phyloP scores from a whole-genome alignment of 306 rosid genomes.

The Lagenaria siceraria region DNA sequence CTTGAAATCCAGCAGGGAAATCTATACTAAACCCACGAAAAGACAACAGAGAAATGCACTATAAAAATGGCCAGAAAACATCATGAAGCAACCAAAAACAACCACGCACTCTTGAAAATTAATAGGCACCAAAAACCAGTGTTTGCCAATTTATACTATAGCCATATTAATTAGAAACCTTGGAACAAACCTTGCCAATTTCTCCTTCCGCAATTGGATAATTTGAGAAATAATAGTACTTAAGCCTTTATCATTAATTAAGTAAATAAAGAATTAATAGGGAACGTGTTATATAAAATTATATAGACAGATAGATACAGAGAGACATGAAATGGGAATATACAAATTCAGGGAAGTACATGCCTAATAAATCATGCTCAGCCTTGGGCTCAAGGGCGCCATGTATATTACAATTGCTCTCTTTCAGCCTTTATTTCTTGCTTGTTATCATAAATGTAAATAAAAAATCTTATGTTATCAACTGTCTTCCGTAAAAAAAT shows the following conservation, averaged over 20 bases:
- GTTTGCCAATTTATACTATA: not conserved
- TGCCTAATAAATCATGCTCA: not conserved
- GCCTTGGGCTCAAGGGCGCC: not conserved
- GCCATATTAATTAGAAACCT: not conserved
- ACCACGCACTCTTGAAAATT: not conserved
- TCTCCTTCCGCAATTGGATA: not conserved
- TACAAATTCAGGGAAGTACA: not conserved
- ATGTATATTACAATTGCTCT: not conserved
- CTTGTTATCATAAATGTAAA: not conserved
- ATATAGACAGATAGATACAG: not conserved
- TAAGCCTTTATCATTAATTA: not conserved
- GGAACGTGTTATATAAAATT: not conserved
- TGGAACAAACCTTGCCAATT: not conserved
- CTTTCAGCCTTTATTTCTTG: not conserved
- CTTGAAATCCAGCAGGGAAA: constrained; percentile 68
- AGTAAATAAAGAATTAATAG: not conserved
- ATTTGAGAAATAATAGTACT: not conserved
- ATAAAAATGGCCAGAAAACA: constrained; percentile 14
- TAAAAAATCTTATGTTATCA: not conserved
- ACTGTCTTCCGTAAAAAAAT: not conserved
- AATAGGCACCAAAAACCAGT: not conserved
- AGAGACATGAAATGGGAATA: not conserved
- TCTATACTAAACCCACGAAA: constrained; percentile 71
- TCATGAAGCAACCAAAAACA: not conserved
- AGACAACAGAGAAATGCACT: constrained; percentile 12